phyloP scores from a whole-genome alignment of 352 stramenopile species.

The Globisporangium acanthophoron region DNA sequence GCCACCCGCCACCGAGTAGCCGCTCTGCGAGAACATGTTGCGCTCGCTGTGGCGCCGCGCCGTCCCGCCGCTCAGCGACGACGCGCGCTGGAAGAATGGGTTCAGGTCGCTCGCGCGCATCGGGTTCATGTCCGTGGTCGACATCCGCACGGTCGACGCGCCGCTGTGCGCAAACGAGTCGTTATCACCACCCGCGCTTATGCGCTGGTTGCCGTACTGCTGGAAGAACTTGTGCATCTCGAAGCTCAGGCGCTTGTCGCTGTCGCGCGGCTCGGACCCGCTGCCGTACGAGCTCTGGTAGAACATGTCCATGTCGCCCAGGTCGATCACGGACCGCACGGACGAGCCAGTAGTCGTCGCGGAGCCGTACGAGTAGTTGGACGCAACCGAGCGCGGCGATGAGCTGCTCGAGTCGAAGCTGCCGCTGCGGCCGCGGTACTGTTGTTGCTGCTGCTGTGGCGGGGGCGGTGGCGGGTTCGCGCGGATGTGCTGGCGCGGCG shows the following conservation, averaged over 20 bases:
- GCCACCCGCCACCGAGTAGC: slow-evolving; percentile 14
- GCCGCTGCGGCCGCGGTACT: slow-evolving; percentile 21
- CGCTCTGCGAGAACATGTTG: slow-evolving; percentile 14
- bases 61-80: slow-evolving; percentile 14
- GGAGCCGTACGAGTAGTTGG: slow-evolving; percentile 74
- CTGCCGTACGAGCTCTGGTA: slow-evolving; percentile 35
- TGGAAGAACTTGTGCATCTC: slow-evolving; percentile 74
- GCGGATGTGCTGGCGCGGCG: slow-evolving; percentile 10
- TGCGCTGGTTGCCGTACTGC: slow-evolving; percentile 34
- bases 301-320: slow-evolving; percentile 80
- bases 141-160: slow-evolving; percentile 40
- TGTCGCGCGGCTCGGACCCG: slow-evolving; percentile 28
- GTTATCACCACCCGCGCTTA: slow-evolving; percentile 29
- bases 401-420: slow-evolving; percentile 62
- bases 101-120: slow-evolving; percentile 34
- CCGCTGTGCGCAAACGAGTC: slow-evolving; percentile 39
- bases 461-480: slow-evolving; percentile 1
- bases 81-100: slow-evolving; percentile 25
- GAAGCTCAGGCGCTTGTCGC: slow-evolving; percentile 41
- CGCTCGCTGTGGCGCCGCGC: slow-evolving; percentile 24
- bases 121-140: slow-evolving; percentile 16
- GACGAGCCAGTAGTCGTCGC: slow-evolving; percentile 65
- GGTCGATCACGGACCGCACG: slow-evolving; percentile 58
- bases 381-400: slow-evolving; percentile 60
- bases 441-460: slow-evolving; percentile 5